Evolutionary conservation across 345 rosid species (phyloP).

Genomic region (Moricandia moricandioides): DNA sequence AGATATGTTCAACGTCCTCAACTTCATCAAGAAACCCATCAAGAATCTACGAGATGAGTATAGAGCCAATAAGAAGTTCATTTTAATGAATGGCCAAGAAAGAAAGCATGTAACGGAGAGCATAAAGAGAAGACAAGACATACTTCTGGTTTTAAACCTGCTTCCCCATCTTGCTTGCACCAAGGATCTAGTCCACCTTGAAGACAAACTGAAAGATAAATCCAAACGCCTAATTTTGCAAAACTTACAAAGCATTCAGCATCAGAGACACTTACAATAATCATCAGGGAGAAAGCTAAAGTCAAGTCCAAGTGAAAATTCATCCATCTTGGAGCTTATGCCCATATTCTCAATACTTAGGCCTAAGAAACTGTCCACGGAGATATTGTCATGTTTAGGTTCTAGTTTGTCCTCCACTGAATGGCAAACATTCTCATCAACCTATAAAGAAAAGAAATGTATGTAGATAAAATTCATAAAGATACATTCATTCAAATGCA

Average conservation of each 20-base stretch:
- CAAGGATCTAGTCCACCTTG: conserved; percentile 57
- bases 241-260: not conserved
- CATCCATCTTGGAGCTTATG: conserved; percentile 47
- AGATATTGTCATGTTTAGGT: conserved; percentile 47
- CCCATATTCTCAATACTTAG: conserved; percentile 49
- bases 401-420: conserved; percentile 50
- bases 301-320: conserved; percentile 48
- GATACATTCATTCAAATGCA: conserved; percentile 18
- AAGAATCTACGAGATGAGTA: conserved; percentile 54
- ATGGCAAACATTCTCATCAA: conserved; percentile 45
- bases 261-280: conserved; percentile 40
- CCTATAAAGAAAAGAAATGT: conserved; percentile 29
- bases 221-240: too few relatives aligned
- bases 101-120: conserved; percentile 8
- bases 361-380: conserved; percentile 53
- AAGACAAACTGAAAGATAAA: not conserved
- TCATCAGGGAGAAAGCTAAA: conserved; percentile 39
- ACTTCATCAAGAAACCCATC: conserved; percentile 75
- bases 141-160: conserved; percentile 66
- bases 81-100: not conserved
- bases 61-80: conserved; percentile 14
- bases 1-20: conserved; percentile 67
- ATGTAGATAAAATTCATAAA: not conserved
- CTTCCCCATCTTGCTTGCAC: conserved; percentile 43
- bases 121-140: conserved; percentile 41